A percentile compares a stretch with the other conserved stretches of the same genome.
Evolutionary conservation across 768 basidiomycete genomes (phyloP).

Genomic region (Hemileccinum impolitum): DNA sequence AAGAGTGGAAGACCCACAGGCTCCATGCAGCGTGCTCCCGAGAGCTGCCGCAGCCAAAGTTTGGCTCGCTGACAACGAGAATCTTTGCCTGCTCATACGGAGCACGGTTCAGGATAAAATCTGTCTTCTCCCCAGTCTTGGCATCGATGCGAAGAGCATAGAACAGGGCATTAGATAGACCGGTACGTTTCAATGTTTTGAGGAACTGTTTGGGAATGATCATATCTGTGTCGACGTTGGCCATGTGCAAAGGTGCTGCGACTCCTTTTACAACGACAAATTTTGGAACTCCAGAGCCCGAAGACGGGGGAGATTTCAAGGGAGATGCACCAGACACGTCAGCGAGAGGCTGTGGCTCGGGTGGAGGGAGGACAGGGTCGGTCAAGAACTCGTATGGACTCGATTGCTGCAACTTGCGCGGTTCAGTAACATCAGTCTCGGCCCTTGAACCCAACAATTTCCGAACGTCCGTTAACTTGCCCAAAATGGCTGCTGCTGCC

Average conservation of each 20-base stretch:
- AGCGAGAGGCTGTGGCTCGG: constrained; percentile 40
- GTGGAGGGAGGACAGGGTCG: constrained; percentile 58
- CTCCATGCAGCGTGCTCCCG: constrained; percentile 91
- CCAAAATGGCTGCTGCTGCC: constrained; percentile 84
- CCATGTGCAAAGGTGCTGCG: constrained; percentile 74
- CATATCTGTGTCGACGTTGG: constrained; percentile 91
- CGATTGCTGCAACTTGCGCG: constrained; percentile 62
- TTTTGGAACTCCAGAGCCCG: constrained; percentile 51
- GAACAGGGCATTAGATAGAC: constrained; percentile 81
- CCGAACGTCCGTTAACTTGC: constrained; percentile 81
- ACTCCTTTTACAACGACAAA: constrained; percentile 73
- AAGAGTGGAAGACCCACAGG: constrained; percentile 47
- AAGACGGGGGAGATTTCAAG: constrained; percentile 36
- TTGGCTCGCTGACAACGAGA: constrained; percentile 78
- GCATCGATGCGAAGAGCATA: constrained; percentile 76
- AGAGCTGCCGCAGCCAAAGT: constrained; percentile 90
- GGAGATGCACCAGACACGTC: constrained; percentile 32
- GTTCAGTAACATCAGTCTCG: constrained; percentile 42
- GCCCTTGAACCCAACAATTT: constrained; percentile 56
- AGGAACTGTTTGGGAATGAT: constrained; percentile 94
- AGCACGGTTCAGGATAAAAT: constrained; percentile 80
- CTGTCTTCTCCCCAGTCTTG: constrained; percentile 73
- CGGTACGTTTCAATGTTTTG: constrained; percentile 88
- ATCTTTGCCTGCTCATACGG: constrained; percentile 77
- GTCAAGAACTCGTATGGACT: constrained; percentile 76